phyloP scores from a whole-genome alignment of 2,329 filamentous ascomycete species.

The Colletotrichum lupini region DNA sequence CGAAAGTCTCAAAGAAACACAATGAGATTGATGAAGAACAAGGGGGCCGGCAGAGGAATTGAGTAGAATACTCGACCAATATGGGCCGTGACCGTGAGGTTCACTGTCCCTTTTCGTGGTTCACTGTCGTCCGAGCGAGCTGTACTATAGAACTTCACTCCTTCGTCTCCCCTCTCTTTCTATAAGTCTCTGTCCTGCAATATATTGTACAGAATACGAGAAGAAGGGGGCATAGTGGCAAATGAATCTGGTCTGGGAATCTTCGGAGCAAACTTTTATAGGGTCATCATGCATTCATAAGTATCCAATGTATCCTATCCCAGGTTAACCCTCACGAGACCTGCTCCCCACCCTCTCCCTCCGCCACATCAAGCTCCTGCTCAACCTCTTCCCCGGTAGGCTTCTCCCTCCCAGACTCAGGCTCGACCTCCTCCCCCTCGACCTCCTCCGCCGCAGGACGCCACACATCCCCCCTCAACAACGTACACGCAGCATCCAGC shows the following conservation, averaged over 20 bases:
- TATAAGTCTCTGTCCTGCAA: too few species aligned
- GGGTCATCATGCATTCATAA: slow-evolving; percentile 20
- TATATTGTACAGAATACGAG: too few species aligned
- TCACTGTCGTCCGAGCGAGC: too few species aligned
- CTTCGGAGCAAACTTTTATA: not conserved
- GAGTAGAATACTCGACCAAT: too few species aligned
- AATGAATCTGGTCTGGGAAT: too few species aligned
- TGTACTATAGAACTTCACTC: too few species aligned
- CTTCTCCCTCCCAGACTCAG: slow-evolving; percentile 10
- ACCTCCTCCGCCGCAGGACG: not conserved
- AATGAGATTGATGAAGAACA: too few species aligned
- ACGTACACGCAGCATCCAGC: slow-evolving; percentile 21
- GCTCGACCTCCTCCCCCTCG: not conserved
- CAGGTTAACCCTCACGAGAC: not conserved
- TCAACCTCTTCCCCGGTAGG: not conserved
- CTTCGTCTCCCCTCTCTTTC: not conserved
- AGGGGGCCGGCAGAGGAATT: too few species aligned
- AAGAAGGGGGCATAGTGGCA: not conserved
- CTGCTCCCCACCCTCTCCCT: not conserved
- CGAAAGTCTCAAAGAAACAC: too few species aligned
- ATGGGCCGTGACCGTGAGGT: too few species aligned
- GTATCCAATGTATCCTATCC: not conserved
- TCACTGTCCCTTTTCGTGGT: too few species aligned
- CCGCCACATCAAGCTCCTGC: not conserved
- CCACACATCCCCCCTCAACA: slow-evolving; percentile 24